phyloP scores from a whole-genome alignment of 2,329 filamentous ascomycete genomes.

The Stenocarpella maydis region DNA sequence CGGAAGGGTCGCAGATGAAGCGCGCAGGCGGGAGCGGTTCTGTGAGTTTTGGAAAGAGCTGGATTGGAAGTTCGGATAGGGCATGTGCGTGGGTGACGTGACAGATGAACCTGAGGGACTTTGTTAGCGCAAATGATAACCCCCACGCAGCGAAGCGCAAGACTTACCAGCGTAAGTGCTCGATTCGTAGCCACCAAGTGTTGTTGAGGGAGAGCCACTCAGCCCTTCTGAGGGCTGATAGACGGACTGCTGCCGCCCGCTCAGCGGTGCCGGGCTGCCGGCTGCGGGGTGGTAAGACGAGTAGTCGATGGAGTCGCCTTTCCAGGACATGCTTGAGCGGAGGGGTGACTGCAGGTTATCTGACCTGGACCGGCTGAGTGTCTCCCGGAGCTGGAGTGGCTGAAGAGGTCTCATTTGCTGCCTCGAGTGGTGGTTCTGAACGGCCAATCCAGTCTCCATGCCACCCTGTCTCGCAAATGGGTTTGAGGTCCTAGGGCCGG shows the following conservation, averaged over 20 bases:
- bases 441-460: constrained; percentile 55
- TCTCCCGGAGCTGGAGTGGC: constrained; percentile 66
- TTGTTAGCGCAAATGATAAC: constrained; percentile 29
- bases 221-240: constrained; percentile 59
- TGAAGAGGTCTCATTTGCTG: constrained; percentile 61
- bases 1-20: constrained; percentile 57
- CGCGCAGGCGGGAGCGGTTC: constrained; percentile 56
- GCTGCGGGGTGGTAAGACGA: constrained; percentile 55
- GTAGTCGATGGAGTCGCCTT: constrained; percentile 67
- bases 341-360: constrained; percentile 67
- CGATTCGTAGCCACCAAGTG: constrained; percentile 58
- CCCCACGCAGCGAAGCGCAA: too few relatives aligned
- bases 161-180: constrained; percentile 61
- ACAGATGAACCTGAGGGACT: constrained; percentile 52
- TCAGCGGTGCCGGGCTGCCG: constrained; percentile 53
- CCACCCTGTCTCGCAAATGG: constrained; percentile 60
- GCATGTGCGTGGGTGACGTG: constrained; percentile 59
- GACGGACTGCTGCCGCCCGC: constrained; percentile 56
- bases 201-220: constrained; percentile 47
- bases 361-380: constrained; percentile 63
- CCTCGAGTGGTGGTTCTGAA: constrained; percentile 53
- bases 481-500: constrained; percentile 58
- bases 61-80: constrained; percentile 55
- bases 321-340: constrained; percentile 69
- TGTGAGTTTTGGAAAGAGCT: constrained; percentile 53